These are phyloP conservation scores for Cynanchum wilfordii DNA, from an alignment of 257 asterid species.

Conservation along the genomic window DNA sequence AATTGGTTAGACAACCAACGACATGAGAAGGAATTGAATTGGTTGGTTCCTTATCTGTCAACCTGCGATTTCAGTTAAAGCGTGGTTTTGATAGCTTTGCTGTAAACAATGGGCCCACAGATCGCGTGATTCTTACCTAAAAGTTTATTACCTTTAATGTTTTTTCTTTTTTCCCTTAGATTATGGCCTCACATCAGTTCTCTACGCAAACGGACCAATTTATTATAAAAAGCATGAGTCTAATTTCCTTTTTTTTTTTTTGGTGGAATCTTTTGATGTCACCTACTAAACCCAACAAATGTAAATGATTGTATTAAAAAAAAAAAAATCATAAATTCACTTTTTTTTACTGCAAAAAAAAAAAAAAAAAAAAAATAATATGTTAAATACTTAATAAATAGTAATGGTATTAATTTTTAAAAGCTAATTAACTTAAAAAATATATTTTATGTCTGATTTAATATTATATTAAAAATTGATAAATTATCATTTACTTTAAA, in stretches of 20 bases:
- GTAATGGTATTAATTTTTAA: too few species aligned
- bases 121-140: background rate
- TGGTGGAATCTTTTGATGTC: background rate
- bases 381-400: too few species aligned
- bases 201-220: background rate
- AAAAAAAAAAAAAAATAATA: too few species aligned
- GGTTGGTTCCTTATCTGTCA: background rate
- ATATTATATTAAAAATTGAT: too few species aligned
- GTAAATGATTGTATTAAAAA: too few species aligned
- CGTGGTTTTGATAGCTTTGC: background rate
- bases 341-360: too few species aligned
- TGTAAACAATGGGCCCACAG: background rate
- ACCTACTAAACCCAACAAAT: background rate
- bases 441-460: too few species aligned
- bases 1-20: too few species aligned
- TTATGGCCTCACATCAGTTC: background rate
- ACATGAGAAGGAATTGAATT: too few species aligned
- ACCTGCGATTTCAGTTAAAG: background rate
- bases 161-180: background rate
- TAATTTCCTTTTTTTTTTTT: background rate
- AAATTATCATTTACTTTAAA: too few species aligned
- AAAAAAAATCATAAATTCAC: too few species aligned
- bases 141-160: background rate
- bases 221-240: background rate
- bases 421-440: too few species aligned